Evolutionary conservation across 2,329 filamentous ascomycete genomes (phyloP).

Genomic region (Neofusicoccum cordaticola): DNA sequence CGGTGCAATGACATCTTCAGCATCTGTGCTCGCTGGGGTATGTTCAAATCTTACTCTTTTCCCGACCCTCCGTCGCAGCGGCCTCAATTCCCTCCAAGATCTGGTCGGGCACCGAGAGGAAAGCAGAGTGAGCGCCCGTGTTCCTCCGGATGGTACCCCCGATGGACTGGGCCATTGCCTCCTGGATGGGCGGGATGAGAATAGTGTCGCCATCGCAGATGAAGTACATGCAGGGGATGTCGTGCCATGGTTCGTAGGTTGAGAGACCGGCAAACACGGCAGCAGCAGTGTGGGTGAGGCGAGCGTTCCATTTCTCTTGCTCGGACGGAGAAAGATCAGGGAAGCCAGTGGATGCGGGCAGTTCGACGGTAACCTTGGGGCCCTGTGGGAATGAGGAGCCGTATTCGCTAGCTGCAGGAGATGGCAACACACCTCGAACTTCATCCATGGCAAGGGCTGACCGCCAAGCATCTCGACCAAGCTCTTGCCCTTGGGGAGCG

Average conservation of each 20-base stretch:
- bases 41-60: neutral
- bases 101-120: slow-evolving; percentile 3
- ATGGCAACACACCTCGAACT: neutral
- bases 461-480: slow-evolving; percentile 13
- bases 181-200: neutral
- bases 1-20: no score
- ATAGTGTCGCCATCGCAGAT: slow-evolving; percentile 10
- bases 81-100: neutral
- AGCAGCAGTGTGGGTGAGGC: slow-evolving; percentile 1
- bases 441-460: slow-evolving; percentile 10
- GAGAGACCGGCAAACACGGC: slow-evolving; percentile 4
- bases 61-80: neutral
- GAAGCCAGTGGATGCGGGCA: neutral
- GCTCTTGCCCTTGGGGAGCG: slow-evolving; percentile 9
- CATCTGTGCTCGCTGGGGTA: neutral
- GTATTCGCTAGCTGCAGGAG: neutral
- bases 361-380: neutral
- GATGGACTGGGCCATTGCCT: slow-evolving; percentile 4
- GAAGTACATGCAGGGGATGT: slow-evolving; percentile 13
- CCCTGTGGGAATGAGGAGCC: neutral
- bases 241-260: slow-evolving; percentile 7
- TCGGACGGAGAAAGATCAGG: slow-evolving; percentile 2
- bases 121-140: slow-evolving; percentile 7
- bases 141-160: slow-evolving; percentile 1
- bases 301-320: slow-evolving; percentile 8